A percentile compares a stretch with the other conserved stretches of the same genome.
Evolutionary conservation across 768 basidiomycete genomes (phyloP).

Genomic region (Termitomyces heimii): DNA sequence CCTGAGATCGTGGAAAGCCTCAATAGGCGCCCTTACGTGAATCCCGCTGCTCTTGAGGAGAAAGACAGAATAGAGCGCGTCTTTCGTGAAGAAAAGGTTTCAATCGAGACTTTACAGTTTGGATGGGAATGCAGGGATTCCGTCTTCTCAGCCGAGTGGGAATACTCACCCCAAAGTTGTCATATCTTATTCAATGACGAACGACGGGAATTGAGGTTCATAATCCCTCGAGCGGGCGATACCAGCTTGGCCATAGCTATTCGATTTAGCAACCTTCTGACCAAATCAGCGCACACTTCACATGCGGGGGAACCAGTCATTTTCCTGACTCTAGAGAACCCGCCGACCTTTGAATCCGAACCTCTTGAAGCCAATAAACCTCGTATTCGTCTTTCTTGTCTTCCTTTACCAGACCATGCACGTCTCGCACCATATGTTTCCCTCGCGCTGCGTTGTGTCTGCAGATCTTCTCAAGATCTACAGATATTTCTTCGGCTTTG

Average conservation of each 20-base stretch:
- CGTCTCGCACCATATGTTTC: slow-evolving; percentile 47
- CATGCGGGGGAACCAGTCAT: slow-evolving; percentile 27
- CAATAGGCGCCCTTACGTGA: slow-evolving; percentile 30
- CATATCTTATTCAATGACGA: slow-evolving; percentile 33
- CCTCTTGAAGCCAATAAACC: not conserved
- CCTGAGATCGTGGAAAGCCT: slow-evolving; percentile 33
- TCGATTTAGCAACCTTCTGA: slow-evolving; percentile 36
- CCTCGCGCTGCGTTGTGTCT: slow-evolving; percentile 46
- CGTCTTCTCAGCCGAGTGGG: slow-evolving; percentile 55
- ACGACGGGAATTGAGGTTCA: slow-evolving; percentile 41
- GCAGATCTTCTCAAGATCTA: slow-evolving; percentile 26
- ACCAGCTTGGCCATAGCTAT: slow-evolving; percentile 33
- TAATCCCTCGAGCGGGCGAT: slow-evolving; percentile 15
- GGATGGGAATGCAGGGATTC: slow-evolving; percentile 59
- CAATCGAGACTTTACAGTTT: slow-evolving; percentile 42
- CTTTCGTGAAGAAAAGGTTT: slow-evolving; percentile 22
- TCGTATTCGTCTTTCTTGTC: slow-evolving; percentile 30
- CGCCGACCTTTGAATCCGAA: slow-evolving; percentile 32
- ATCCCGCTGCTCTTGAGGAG: slow-evolving; percentile 30
- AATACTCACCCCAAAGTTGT: slow-evolving; percentile 25
- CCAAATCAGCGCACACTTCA: slow-evolving; percentile 29
- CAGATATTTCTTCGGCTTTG: slow-evolving; percentile 31
- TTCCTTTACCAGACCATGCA: slow-evolving; percentile 35
- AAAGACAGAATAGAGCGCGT: slow-evolving; percentile 24
- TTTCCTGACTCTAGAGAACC: slow-evolving; percentile 34